phyloP scores from a whole-genome alignment of 2,329 filamentous ascomycete species.

The Fusarium albidum region DNA sequence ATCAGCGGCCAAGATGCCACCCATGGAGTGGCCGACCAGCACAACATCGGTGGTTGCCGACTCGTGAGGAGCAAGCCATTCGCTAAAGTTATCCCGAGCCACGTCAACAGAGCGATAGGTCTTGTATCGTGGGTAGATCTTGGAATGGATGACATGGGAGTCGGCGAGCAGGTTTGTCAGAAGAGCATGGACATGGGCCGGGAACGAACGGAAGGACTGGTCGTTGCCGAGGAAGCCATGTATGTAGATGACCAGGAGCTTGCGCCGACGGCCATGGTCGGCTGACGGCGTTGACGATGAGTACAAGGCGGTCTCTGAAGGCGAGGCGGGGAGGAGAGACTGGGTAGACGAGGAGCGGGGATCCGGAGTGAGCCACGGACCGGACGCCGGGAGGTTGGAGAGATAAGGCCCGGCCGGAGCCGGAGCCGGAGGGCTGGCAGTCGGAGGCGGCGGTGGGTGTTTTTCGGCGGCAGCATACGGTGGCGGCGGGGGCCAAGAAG shows the following conservation, averaged over 20 bases:
- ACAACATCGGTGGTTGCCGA: slow-evolving; percentile 78
- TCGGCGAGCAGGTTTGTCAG: slow-evolving; percentile 72
- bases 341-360: slow-evolving; percentile 60
- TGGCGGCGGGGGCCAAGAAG: slow-evolving; percentile 24
- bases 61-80: slow-evolving; percentile 83
- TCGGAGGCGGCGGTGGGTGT: slow-evolving; percentile 19
- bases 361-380: slow-evolving; percentile 44
- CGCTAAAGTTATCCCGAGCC: slow-evolving; percentile 83
- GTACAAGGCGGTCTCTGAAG: slow-evolving; percentile 15
- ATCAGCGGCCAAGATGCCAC: slow-evolving; percentile 83
- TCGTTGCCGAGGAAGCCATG: slow-evolving; percentile 93
- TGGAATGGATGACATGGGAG: slow-evolving; percentile 84
- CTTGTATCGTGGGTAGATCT: slow-evolving; percentile 83
- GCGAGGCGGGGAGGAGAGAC: slow-evolving; percentile 47
- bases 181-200: slow-evolving; percentile 83
- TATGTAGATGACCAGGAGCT: slow-evolving; percentile 81
- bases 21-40: slow-evolving; percentile 89
- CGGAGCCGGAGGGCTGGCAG: slow-evolving; percentile 10
- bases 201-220: slow-evolving; percentile 87
- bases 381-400: slow-evolving; percentile 1
- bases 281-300: slow-evolving; percentile 4
- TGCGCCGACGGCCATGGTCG: slow-evolving; percentile 50
- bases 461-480: slow-evolving; percentile 20
- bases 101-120: slow-evolving; percentile 76
- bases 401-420: slow-evolving; percentile 6